Conservation (phyloP, 1,284 basidiomycete species). For the Moniliella sp. region DNA sequence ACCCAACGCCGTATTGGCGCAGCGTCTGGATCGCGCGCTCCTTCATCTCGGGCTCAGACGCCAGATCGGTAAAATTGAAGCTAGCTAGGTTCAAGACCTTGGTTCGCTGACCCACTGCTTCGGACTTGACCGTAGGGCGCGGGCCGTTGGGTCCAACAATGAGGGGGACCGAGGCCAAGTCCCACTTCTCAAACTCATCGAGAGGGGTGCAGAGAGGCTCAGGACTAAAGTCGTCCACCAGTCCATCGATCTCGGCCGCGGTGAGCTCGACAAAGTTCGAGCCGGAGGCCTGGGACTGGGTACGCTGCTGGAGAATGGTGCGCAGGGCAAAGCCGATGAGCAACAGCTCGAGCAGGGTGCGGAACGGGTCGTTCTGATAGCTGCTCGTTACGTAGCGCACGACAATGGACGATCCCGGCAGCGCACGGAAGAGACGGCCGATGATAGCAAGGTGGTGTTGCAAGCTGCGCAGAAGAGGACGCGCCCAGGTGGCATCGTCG, state of each 20-base stretch:
- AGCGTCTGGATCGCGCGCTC: constrained; percentile 63
- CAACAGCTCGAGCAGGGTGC: constrained; percentile 71
- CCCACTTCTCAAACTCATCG: constrained; percentile 44
- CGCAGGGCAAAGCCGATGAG: constrained; percentile 62
- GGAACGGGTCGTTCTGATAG: constrained; percentile 60
- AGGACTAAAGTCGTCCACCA: constrained; percentile 83
- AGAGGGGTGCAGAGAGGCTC: constrained; percentile 56
- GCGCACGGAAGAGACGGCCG: constrained; percentile 34
- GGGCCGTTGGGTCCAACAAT: constrained; percentile 56
- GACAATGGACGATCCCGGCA: constrained; percentile 73
- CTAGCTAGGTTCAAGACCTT: constrained; percentile 67
- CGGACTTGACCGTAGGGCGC: constrained; percentile 52
- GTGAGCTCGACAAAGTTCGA: constrained; percentile 69
- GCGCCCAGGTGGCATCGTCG: too few relatives aligned
- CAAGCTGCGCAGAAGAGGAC: too few relatives aligned
- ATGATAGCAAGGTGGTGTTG: too few relatives aligned
- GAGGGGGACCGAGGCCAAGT: constrained; percentile 54
- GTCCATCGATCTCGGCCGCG: constrained; percentile 83
- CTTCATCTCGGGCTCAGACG: constrained; percentile 69
- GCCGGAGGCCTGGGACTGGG: constrained; percentile 59
- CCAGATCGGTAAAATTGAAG: constrained; percentile 76
- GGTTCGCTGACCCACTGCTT: constrained; percentile 43
- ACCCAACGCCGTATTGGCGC: constrained; percentile 78
- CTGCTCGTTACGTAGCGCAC: constrained; percentile 60
- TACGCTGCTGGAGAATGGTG: constrained; percentile 69